Percentiles rank a stretch among this genome's conserved stretches.
These are phyloP conservation scores for Ophidiomyces ophidiicola DNA, from an alignment of 2,329 filamentous ascomycete species.

Conservation along the genomic window DNA sequence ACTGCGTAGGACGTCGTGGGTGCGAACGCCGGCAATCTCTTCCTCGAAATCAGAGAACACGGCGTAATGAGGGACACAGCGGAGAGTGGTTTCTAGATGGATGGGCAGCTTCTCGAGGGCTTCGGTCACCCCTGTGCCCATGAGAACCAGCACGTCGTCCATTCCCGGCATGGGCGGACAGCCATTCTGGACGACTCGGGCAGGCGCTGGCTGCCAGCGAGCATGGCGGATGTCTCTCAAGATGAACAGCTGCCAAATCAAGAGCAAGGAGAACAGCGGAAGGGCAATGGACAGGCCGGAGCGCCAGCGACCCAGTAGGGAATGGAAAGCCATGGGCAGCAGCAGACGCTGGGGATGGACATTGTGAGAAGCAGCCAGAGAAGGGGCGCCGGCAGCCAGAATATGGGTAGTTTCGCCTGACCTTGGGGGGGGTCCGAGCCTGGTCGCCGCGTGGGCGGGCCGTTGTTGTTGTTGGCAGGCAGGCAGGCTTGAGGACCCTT, in stretches of 20 bases:
- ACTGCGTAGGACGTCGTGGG: slow-evolving; percentile 40
- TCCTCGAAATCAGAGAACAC: slow-evolving; percentile 49
- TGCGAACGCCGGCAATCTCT: slow-evolving; percentile 38
- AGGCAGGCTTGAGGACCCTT: no score
- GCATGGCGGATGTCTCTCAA: neutral
- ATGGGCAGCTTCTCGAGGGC: slow-evolving; percentile 43
- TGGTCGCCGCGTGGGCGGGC: no score
- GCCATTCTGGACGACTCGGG: neutral
- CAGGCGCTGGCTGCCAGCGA: neutral
- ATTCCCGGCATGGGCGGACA: slow-evolving; percentile 15
- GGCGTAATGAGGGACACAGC: slow-evolving; percentile 44
- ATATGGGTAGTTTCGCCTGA: no score
- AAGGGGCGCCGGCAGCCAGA: no score
- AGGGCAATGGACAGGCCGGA: neutral
- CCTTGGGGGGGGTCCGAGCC: no score
- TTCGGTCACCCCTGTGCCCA: slow-evolving; percentile 49
- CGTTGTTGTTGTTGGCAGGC: no score
- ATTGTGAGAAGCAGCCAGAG: neutral
- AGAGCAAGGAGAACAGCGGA: slow-evolving; percentile 1
- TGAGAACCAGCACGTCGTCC: slow-evolving; percentile 44
- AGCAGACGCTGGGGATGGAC: no score
- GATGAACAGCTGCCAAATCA: neutral
- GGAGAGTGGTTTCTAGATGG: slow-evolving; percentile 43
- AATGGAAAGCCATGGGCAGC: slow-evolving; percentile 1
- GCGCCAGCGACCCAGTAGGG: neutral